These are phyloP conservation scores for Russula ochroleuca DNA, from an alignment of 768 basidiomycete genomes.

Conservation along the genomic window DNA sequence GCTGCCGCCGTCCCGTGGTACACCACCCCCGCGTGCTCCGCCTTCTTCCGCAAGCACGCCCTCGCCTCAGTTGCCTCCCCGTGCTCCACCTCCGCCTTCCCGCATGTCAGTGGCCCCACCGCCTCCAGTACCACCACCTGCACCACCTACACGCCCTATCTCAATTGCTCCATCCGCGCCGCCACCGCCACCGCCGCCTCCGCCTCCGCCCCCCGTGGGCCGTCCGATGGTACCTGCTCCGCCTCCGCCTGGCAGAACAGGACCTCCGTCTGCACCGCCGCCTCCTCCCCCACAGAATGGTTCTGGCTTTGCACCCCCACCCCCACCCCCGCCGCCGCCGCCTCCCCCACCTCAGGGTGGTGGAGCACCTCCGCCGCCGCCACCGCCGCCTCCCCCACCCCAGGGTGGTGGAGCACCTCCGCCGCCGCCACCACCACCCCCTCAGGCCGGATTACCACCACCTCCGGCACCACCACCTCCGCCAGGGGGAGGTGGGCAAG, in stretches of 20 bases:
- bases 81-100: slow-evolving; percentile 33
- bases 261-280: slow-evolving; percentile 31
- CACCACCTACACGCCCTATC: slow-evolving; percentile 37
- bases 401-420: slow-evolving; percentile 12
- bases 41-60: slow-evolving; percentile 29
- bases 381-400: slow-evolving; percentile 38
- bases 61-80: slow-evolving; percentile 32
- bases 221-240: slow-evolving; percentile 25
- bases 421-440: slow-evolving; percentile 39
- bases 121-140: slow-evolving; percentile 34
- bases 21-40: slow-evolving; percentile 35
- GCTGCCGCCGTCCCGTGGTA: slow-evolving; percentile 34
- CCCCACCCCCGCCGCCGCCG: slow-evolving; percentile 33
- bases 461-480: slow-evolving; percentile 44
- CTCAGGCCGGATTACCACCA: too few species aligned
- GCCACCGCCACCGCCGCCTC: slow-evolving; percentile 37
- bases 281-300: slow-evolving; percentile 31
- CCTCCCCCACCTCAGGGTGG: slow-evolving; percentile 31
- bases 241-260: slow-evolving; percentile 27
- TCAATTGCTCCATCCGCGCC: slow-evolving; percentile 33
- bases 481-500: slow-evolving; percentile 43
- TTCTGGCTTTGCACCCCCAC: slow-evolving; percentile 37
- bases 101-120: slow-evolving; percentile 34
- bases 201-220: slow-evolving; percentile 38
- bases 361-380: slow-evolving; percentile 42